These are phyloP conservation scores for Acer saccharum DNA, from an alignment of 345 rosid genomes.

Conservation along the genomic window DNA sequence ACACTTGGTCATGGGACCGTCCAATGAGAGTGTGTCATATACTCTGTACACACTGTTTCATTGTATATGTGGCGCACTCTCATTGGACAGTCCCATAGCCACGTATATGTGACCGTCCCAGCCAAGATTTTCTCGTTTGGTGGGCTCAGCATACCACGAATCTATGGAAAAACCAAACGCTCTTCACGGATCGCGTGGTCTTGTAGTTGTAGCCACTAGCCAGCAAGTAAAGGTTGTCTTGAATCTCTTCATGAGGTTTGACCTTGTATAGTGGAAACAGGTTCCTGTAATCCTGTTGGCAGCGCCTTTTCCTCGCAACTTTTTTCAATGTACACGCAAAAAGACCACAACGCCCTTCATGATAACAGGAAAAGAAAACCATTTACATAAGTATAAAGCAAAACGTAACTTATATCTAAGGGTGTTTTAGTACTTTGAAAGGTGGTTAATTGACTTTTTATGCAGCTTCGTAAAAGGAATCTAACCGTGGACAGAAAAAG, in stretches of 20 bases:
- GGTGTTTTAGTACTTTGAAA: constrained; percentile 12
- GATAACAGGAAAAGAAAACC: not conserved
- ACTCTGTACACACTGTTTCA: too few relatives aligned
- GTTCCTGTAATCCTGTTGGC: not conserved
- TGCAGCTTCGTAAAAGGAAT: constrained; percentile 23
- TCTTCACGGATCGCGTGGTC: not conserved
- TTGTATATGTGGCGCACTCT: too few relatives aligned
- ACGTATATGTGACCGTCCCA: too few relatives aligned
- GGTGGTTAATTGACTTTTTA: constrained; percentile 22
- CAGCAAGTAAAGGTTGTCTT: not conserved
- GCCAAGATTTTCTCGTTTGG: too few relatives aligned
- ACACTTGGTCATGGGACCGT: too few relatives aligned
- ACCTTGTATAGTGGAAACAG: not conserved
- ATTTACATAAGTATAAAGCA: too few relatives aligned
- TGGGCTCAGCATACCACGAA: not conserved
- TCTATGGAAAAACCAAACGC: not conserved
- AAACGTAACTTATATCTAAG: not conserved
- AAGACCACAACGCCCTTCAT: constrained; percentile 1
- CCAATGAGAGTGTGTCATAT: too few relatives aligned
- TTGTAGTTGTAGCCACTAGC: too few relatives aligned
- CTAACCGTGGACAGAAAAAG: not conserved
- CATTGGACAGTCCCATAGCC: too few relatives aligned
- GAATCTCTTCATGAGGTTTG: constrained; percentile 5
- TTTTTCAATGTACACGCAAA: not conserved
- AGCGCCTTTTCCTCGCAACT: not conserved